phyloP scores from a whole-genome alignment of 192 early-diverging fungal species.

The Helicostylum pulchrum region DNA sequence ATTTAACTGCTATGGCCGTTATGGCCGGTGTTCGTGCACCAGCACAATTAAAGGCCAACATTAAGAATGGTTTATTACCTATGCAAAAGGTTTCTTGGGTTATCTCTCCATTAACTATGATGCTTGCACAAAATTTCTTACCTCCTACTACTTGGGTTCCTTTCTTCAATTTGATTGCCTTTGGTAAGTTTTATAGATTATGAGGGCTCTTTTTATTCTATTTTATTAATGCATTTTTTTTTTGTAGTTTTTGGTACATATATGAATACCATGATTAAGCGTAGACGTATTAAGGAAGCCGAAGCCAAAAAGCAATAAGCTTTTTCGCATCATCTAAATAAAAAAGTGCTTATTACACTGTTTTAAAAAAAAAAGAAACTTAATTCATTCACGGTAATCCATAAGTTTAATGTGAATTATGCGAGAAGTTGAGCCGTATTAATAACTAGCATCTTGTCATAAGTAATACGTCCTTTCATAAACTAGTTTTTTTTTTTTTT shows the following conservation, averaged over 20 bases:
- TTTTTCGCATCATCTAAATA: no score
- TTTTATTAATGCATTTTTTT: background rate
- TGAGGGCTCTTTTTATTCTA: background rate
- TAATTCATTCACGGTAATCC: no score
- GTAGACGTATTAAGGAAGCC: conserved; percentile 24
- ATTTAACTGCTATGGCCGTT: conserved; percentile 76
- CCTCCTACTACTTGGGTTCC: conserved; percentile 82
- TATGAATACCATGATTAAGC: conserved; percentile 74
- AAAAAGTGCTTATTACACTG: no score
- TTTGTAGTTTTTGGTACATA: conserved; percentile 63
- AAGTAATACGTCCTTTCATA: no score
- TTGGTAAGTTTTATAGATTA: conserved; percentile 39
- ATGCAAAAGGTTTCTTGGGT: conserved; percentile 86
- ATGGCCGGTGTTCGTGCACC: conserved; percentile 70
- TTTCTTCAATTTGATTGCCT: conserved; percentile 86
- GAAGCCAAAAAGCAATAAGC: background rate
- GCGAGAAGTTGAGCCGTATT: no score
- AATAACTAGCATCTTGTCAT: no score
- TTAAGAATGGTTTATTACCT: conserved; percentile 58
- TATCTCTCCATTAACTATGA: conserved; percentile 75
- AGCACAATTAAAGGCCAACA: conserved; percentile 48
- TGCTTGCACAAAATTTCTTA: conserved; percentile 74
- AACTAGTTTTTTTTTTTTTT: no score
- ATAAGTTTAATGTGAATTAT: no score
- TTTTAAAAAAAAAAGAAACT: no score